Evolutionary conservation across 345 rosid species (phyloP), one percentile per base, ranked within the genome.

Genomic region (Garcia nutans): DNA sequence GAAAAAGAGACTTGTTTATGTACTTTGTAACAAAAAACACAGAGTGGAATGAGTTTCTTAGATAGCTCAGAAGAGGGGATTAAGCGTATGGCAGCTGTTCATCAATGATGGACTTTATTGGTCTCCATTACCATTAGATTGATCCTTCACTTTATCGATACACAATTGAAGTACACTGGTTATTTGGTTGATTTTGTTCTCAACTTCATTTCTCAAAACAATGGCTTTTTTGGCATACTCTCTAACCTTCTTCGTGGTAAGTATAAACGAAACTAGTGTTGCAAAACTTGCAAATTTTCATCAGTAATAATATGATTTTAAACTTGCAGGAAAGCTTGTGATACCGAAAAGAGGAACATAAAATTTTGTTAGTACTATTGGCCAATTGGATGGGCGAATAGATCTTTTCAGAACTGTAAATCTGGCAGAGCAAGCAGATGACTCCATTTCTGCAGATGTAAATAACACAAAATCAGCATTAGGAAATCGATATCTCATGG

Each of bases 381-480:
- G 96, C 6, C 97, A 89, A 0, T 75, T 92, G 70, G 98, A 94
- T 87, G 84, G 88, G 71, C 71, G 97, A 70, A 79, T 85, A 44
- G 87, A 88, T 79, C 83, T 92, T 3, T 86, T 70, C 72, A 80
- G 41, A 24, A 76, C 80, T 12, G 49, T 70, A 59, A 54, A n/a
- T 72, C 33, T 86, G 68, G 77, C 73, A 63, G 86, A 85, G 62
- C 78, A 84, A 54, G 58, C 78, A 33, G 42, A 71, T 55, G 59
- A 20, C 49, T 74, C 84, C 23, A 79, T 54, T 82, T 64, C 76
- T 16, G 62, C 79, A 65, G 79, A 80, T 58, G 64, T n/a, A 33
- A 56, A 56, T 1, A 72, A 59, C 16, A 68, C 41, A 45, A 28
- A 67, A 23, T 41, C 72, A 24, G 88, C 82, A 67, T 37, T 81